Conservation (phyloP, 1,139 yeast genomes). For the Barnettozyma hawaiiensis region DNA sequence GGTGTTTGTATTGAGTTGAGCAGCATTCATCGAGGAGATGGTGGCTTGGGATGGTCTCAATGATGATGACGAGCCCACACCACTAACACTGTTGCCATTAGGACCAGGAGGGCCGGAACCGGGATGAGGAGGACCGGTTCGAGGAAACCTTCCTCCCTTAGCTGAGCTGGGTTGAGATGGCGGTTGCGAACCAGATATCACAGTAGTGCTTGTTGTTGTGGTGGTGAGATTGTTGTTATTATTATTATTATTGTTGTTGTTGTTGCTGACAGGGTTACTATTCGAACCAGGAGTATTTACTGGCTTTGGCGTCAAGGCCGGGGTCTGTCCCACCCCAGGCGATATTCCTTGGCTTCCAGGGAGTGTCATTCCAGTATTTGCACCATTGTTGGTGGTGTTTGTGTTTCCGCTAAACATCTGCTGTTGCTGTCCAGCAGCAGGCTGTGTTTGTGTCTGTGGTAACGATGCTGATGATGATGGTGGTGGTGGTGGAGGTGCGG, state of each 20-base stretch:
- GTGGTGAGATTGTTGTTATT: too few species aligned
- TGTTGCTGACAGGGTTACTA: neutral
- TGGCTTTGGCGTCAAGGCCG: conserved; percentile 11
- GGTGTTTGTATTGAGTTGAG: conserved; percentile 10
- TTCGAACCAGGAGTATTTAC: neutral
- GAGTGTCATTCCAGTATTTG: conserved; percentile 11
- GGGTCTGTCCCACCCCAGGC: conserved; percentile 9
- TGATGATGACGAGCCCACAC: neutral
- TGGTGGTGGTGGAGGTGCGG: conserved; percentile 2
- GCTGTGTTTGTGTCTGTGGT: conserved; percentile 14
- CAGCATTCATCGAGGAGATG: neutral
- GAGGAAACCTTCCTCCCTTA: conserved; percentile 10
- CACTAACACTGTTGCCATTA: neutral
- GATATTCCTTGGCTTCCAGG: conserved; percentile 4
- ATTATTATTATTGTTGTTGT: too few species aligned
- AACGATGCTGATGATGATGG: too few species aligned
- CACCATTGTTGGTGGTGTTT: conserved; percentile 9
- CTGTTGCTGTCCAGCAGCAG: conserved; percentile 6
- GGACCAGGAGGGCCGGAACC: too few species aligned
- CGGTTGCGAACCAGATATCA: conserved; percentile 5
- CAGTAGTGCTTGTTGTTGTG: too few species aligned
- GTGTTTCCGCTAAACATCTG: conserved; percentile 5
- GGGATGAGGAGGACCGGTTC: neutral
- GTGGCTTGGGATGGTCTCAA: neutral
- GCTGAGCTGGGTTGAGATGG: conserved; percentile 13